Conservation (phyloP, 805 yeast genomes). For the Candida awuae region DNA sequence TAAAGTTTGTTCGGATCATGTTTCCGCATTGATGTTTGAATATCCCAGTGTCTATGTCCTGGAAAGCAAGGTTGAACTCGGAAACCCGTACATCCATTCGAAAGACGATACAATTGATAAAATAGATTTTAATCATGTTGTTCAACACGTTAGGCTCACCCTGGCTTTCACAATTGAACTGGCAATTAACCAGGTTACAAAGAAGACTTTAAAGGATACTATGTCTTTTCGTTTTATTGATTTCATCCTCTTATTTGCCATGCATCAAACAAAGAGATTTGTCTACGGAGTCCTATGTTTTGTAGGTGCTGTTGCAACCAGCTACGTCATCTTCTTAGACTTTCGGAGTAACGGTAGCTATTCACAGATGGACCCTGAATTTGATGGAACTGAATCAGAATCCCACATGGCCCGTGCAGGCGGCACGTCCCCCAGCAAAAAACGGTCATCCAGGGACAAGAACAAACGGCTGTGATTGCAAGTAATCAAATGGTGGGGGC, state of each 20-base stretch:
- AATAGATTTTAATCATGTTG: slow-evolving; percentile 69
- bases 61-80: slow-evolving; percentile 61
- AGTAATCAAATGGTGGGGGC: background rate
- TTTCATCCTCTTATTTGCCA: slow-evolving; percentile 10
- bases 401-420: too few species aligned
- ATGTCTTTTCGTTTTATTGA: slow-evolving; percentile 14
- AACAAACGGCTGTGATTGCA: background rate
- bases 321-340: slow-evolving; percentile 8
- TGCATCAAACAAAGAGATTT: slow-evolving; percentile 14
- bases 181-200: slow-evolving; percentile 28
- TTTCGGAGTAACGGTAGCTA: background rate
- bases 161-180: slow-evolving; percentile 70
- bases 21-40: slow-evolving; percentile 75
- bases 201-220: background rate
- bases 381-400: background rate
- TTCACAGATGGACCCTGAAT: background rate
- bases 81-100: slow-evolving; percentile 69
- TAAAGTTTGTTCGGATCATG: slow-evolving; percentile 90
- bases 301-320: slow-evolving; percentile 3
- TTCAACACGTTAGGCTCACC: slow-evolving; percentile 72
- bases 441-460: too few species aligned
- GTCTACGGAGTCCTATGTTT: slow-evolving; percentile 5
- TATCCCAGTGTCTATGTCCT: slow-evolving; percentile 78
- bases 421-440: too few species aligned
- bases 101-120: slow-evolving; percentile 74